Evolutionary conservation across 371 early-diverging fungal genomes (phyloP), one percentile per base, ranked within the genome.

Genomic region (Synchytrium microbalum): DNA sequence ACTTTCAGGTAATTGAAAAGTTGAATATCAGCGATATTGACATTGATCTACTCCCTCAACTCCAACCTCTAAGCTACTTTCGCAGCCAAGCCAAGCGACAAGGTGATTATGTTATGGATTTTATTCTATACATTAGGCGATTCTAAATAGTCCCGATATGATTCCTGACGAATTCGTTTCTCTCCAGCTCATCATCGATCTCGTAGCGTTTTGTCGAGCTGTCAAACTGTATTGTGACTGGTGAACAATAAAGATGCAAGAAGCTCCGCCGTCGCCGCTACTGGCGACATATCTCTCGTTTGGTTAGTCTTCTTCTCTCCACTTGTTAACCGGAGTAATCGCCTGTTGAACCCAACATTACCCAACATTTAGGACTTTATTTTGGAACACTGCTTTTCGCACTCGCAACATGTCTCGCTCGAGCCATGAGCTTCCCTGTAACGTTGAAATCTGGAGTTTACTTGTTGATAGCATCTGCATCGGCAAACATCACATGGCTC

Each of bases 401-500:
- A 33, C 63, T 67, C 46, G 16, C 27, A 51, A 57, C 64, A 1
- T 33, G 58, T 32, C 63, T 67, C 24, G 54, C 64, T 8, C 59
- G 71, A 24, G 67, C 57, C 1, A 28, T 70, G 13, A 13, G 31
- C 16, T 29, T 65, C 2, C 46, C 71, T 58, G 23, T 61, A 32
- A 54, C 71, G 2, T 54, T 60, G 32, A 32, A 64, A 3, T 31
- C 68, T 1, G 63, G 61, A 52, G 1, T 68, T 25, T 65, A 58
- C n/a, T 25, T 56, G 2, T 54, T 58, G 13, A 13, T 63, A 10
- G 62, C 71, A 26, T 25, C 65, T 19, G 59, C 55, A 16, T 52
- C 65, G 27, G 51, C 68, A 31, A 58, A 62, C 26, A 55, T 68
- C 24, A 71, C 71, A 5, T 71, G 71, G 71, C 31, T 54, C 19